Conservation (phyloP, 1,284 basidiomycete species). For the Malassezia caprae region DNA sequence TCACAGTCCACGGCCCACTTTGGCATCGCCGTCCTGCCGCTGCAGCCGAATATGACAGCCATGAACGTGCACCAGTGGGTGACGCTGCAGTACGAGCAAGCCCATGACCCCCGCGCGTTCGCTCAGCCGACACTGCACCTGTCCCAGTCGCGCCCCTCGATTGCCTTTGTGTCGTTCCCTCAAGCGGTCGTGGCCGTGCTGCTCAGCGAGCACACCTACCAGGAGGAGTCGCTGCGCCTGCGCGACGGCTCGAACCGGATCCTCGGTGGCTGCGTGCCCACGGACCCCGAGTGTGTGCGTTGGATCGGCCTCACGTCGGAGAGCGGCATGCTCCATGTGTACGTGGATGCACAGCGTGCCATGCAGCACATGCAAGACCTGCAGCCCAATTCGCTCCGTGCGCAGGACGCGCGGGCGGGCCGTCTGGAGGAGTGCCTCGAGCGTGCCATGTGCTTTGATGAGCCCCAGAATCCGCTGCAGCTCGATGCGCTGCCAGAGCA, state of each 20-base stretch:
- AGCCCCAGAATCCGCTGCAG: constrained; percentile 66
- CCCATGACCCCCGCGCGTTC: constrained; percentile 31
- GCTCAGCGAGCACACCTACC: constrained; percentile 18
- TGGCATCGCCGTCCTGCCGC: background rate
- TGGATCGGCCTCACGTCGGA: constrained; percentile 38
- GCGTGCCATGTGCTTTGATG: constrained; percentile 71
- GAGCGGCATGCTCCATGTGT: constrained; percentile 34
- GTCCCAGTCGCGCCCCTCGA: constrained; percentile 26
- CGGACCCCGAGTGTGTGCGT: constrained; percentile 16
- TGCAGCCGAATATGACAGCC: constrained; percentile 3
- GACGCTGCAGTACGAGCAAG: constrained; percentile 12
- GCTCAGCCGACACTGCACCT: constrained; percentile 29
- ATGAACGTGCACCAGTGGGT: background rate
- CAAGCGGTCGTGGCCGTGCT: constrained; percentile 32
- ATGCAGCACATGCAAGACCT: constrained; percentile 18
- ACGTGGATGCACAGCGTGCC: constrained; percentile 22
- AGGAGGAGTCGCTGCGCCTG: constrained; percentile 47
- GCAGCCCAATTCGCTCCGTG: constrained; percentile 14
- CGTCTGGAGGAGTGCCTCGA: constrained; percentile 73
- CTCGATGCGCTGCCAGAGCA: constrained; percentile 71
- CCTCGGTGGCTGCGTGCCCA: constrained; percentile 29
- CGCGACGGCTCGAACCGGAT: constrained; percentile 41
- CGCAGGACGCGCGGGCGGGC: constrained; percentile 38
- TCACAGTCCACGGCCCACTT: background rate
- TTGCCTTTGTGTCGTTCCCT: constrained; percentile 34